A percentile compares a stretch with the other conserved stretches of the same genome.
These are phyloP conservation scores for Xylaria sp. DNA, from an alignment of 2,329 filamentous ascomycete genomes.

Conservation along the genomic window DNA sequence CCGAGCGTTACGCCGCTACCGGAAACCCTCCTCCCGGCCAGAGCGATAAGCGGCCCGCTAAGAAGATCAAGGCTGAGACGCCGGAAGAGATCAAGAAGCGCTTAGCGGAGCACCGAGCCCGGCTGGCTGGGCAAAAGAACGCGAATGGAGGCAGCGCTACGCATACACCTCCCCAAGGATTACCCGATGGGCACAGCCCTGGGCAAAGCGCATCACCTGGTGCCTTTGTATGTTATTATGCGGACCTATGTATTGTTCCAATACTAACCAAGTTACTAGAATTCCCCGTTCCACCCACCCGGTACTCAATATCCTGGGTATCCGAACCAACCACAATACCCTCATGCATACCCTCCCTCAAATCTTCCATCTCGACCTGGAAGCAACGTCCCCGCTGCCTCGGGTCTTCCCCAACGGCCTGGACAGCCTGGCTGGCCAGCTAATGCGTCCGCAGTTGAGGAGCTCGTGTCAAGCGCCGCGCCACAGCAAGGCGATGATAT, in stretches of 20 bases:
- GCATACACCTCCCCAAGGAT: conserved; percentile 60
- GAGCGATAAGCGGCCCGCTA: conserved; percentile 71
- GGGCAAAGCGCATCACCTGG: conserved; percentile 62
- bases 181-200: conserved; percentile 59
- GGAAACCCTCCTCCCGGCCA: conserved; percentile 82
- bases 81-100: conserved; percentile 82
- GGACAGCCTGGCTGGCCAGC: conserved; percentile 49
- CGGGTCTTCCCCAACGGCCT: conserved; percentile 59
- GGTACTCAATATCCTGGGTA: conserved; percentile 53
- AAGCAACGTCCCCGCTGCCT: conserved; percentile 52
- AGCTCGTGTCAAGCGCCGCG: conserved; percentile 57
- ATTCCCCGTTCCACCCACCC: conserved; percentile 57
- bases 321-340: conserved; percentile 53
- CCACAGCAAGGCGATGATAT: conserved; percentile 67
- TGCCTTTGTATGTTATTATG: conserved; percentile 65
- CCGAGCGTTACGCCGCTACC: conserved; percentile 81
- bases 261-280: conserved; percentile 42
- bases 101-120: conserved; percentile 79
- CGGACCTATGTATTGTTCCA: not conserved
- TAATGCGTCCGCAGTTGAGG: conserved; percentile 58
- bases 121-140: conserved; percentile 69
- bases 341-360: conserved; percentile 54
- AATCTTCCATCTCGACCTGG: conserved; percentile 60
- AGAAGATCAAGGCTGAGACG: conserved; percentile 78
- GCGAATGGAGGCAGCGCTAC: conserved; percentile 63